Base-by-base conservation (phyloP, 2,329 filamentous ascomycete species). In the Fusarium aywerte region DNA sequence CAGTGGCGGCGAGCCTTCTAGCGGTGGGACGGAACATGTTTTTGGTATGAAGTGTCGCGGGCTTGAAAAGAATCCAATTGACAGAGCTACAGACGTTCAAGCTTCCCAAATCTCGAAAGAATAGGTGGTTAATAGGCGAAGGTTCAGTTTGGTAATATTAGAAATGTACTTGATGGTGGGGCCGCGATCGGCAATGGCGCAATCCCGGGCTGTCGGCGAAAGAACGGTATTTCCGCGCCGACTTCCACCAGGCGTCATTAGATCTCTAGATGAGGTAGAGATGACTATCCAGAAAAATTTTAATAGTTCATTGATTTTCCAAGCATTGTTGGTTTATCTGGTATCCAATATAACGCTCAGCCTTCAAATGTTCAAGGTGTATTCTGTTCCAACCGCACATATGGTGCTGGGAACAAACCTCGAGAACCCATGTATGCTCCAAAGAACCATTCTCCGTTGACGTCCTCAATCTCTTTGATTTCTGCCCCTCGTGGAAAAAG, bases 371-470 rank as follows among this genome's bases (percentile, higher is more conserved):
- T 40, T 48, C 31, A 68, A 47, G 45, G 32, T 25, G 58, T 38
- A 40, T 63, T 69, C 38, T 86, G 65, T 18, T 75, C 68, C 27
- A 88, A 74, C 68, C 81, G 81, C 25, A 93, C 91, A 82, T 95
- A 95, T 9, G 87, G 86, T 8, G 89, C 89, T 6, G 94, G 94
- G 75, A 97, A 96, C 67, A 97, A 73, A 0, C 93, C 94, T 70
- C 87, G 89, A 23, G 80, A 81, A 1, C 93, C 93, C 80, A 93
- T 93, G 81, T 97, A 97, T 27, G 89, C 88, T 1, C 95, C 95
- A 80, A 90, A 91, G 73, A 86, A 93, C 94, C 94, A 98, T 76
- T 97, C 93, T 18, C 90, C 92, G 76, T 97, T 97, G 45, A 96
- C 88, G 76, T 96, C 91, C 76, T 95, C 90, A 35, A 91, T 88